Evolutionary conservation across 805 yeast species (phyloP).

Genomic region (Lachancea fermentati): DNA sequence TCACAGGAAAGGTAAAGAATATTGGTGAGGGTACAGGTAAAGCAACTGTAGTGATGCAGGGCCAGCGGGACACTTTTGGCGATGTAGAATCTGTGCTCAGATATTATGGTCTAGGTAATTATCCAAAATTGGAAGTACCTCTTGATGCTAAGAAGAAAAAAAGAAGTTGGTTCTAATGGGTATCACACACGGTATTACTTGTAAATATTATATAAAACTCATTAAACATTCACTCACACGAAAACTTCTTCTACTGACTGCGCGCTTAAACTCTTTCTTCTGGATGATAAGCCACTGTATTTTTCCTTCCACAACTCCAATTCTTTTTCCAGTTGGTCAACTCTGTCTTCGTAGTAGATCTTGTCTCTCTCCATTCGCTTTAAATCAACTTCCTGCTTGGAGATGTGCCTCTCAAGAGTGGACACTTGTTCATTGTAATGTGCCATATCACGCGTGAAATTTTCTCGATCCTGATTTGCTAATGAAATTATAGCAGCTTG

Average conservation of each 20-base stretch:
- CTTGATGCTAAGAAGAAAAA: slow-evolving; percentile 9
- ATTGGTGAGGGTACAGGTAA: slow-evolving; percentile 47
- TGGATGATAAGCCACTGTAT: slow-evolving; percentile 20
- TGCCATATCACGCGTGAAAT: slow-evolving; percentile 45
- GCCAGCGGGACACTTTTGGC: slow-evolving; percentile 79
- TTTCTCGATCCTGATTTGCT: slow-evolving; percentile 55
- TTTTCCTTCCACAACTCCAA: slow-evolving; percentile 49
- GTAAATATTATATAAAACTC: slow-evolving; percentile 2
- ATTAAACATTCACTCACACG: slow-evolving; percentile 11
- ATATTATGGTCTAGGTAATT: slow-evolving; percentile 66
- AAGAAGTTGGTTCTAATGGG: slow-evolving; percentile 26
- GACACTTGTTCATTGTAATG: slow-evolving; percentile 42
- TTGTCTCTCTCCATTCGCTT: slow-evolving; percentile 53
- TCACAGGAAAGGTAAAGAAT: slow-evolving; percentile 56
- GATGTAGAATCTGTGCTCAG: slow-evolving; percentile 64
- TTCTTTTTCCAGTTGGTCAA: slow-evolving; percentile 51
- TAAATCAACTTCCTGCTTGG: slow-evolving; percentile 38
- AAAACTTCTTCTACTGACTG: slow-evolving; percentile 23
- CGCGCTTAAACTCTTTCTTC: slow-evolving; percentile 13
- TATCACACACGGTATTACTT: not conserved
- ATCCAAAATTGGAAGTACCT: slow-evolving; percentile 12
- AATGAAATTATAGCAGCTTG: slow-evolving; percentile 45
- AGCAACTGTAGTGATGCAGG: slow-evolving; percentile 89
- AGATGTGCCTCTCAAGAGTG: slow-evolving; percentile 39
- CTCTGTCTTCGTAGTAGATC: slow-evolving; percentile 47